Evolutionary conservation across 1,284 basidiomycete genomes (phyloP), one percentile per base, ranked within the genome.

Genomic region (Flammula alnicola): DNA sequence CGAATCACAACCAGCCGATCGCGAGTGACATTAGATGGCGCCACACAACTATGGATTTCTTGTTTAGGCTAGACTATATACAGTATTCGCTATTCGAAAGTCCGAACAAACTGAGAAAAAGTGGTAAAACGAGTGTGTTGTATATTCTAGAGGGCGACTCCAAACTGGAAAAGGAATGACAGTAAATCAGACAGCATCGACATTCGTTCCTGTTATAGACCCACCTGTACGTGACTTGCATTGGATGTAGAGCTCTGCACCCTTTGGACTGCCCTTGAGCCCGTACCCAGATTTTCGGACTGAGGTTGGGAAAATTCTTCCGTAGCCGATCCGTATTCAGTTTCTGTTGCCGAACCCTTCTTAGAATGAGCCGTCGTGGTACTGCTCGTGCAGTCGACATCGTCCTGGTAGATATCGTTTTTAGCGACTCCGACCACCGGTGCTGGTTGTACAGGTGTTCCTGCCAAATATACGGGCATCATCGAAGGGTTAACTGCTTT

Each of bases 211-310:
- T 11, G 17, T 11, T 37, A 16, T 35, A n/a, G 23, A 35, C 47
- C 36, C 19, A 48, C 47, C 22, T 41, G 23, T 29, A 48, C 40
- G 31, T 27, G 38, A n/a, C 45, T 37, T 23, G 33, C 16, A 29
- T 31, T 14, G 10, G 41, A 33, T 23, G 33, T 20, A 29, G 23
- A 7, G 40, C 22, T 47, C 14, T 39, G 29, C 19, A 25, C 12
- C 19, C 33, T 35, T n/a, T n/a, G n/a, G n/a, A n/a, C n/a, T n/a
- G 40, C 22, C 39, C 14, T 39, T 38, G 27, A 25, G 11, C 19
- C 33, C 26, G n/a, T n/a, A n/a, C n/a, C n/a, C n/a, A 32, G 10
- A 32, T 47, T 11, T 8, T 39, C 36, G n/a, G n/a, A n/a, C n/a
- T n/a, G n/a, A n/a, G n/a, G n/a, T n/a, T n/a, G 14, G n/a, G 22